These are phyloP conservation scores for Brassica hybrid DNA, from an alignment of 441 rosid species.

Conservation along the genomic window DNA sequence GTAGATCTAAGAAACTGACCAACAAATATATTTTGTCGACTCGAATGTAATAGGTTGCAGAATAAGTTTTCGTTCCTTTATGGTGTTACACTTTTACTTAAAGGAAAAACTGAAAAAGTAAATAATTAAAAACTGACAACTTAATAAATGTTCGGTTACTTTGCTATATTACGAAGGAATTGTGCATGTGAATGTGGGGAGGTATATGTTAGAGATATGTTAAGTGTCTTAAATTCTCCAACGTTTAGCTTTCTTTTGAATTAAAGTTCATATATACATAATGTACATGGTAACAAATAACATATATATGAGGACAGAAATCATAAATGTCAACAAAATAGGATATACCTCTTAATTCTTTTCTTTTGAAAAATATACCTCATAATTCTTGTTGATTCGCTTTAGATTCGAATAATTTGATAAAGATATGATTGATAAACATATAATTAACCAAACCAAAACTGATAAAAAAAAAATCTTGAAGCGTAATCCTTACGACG, in stretches of 20 bases:
- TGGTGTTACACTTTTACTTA: too few species aligned
- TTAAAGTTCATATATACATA: slow-evolving; percentile 15
- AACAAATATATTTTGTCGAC: too few species aligned
- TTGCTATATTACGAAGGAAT: slow-evolving; percentile 26
- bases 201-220: not conserved
- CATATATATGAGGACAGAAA: not conserved
- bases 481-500: slow-evolving; percentile 34
- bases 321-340: not conserved
- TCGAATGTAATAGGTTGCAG: too few species aligned
- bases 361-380: not conserved
- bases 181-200: slow-evolving; percentile 30
- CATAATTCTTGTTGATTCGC: slow-evolving; percentile 1
- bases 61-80: too few species aligned
- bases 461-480: not conserved
- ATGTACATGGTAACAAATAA: slow-evolving; percentile 5
- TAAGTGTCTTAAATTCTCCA: slow-evolving; percentile 14
- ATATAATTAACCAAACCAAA: not conserved
- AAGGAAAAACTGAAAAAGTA: too few species aligned
- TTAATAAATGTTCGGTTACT: slow-evolving; percentile 21
- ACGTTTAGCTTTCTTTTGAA: slow-evolving; percentile 21
- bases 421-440: not conserved
- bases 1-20: not conserved
- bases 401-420: slow-evolving; percentile 25
- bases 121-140: too few species aligned
- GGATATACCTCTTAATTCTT: not conserved